These are phyloP conservation scores for Lactarius evosmus DNA, from an alignment of 768 basidiomycete species.

Conservation along the genomic window DNA sequence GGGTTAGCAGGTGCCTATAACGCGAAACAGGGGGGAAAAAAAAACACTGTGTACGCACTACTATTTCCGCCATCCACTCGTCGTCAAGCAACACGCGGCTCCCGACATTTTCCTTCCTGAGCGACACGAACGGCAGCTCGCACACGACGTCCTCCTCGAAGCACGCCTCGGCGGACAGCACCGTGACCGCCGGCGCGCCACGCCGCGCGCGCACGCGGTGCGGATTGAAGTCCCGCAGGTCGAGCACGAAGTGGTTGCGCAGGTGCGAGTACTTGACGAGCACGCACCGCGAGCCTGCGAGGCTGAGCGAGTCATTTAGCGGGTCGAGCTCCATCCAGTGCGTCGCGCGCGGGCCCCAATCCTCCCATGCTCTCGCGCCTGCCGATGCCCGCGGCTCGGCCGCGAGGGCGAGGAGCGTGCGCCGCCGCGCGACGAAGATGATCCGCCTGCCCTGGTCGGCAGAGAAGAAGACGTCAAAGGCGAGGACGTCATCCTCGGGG, in stretches of 20 bases:
- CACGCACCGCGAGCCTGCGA: slow-evolving; percentile 21
- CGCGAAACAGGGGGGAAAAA: too few species aligned
- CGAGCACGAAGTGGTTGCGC: slow-evolving; percentile 11
- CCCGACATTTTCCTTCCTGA: slow-evolving; percentile 21
- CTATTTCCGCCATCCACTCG: slow-evolving; percentile 21
- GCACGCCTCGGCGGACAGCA: slow-evolving; percentile 15
- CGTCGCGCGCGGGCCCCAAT: slow-evolving; percentile 22
- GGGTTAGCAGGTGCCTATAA: too few species aligned
- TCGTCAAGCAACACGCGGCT: slow-evolving; percentile 14
- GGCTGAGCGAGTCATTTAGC: slow-evolving; percentile 17
- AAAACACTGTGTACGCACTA: slow-evolving; percentile 1
- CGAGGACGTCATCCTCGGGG: slow-evolving; percentile 16
- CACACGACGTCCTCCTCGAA: slow-evolving; percentile 22
- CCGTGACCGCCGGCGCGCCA: background rate
- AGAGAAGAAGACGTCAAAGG: slow-evolving; percentile 4
- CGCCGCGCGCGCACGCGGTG: slow-evolving; percentile 3
- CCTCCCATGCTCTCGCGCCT: slow-evolving; percentile 5
- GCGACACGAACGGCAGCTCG: slow-evolving; percentile 15
- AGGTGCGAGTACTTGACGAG: slow-evolving; percentile 21
- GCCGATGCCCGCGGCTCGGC: background rate
- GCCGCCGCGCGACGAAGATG: slow-evolving; percentile 15
- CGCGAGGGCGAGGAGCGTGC: slow-evolving; percentile 16
- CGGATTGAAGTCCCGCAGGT: slow-evolving; percentile 20
- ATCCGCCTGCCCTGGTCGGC: slow-evolving; percentile 11
- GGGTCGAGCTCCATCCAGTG: slow-evolving; percentile 25